A percentile compares a stretch with the other conserved stretches of the same genome.
phyloP scores from a whole-genome alignment of 169 alveolate genomes.

The Cytauxzoon felis region DNA sequence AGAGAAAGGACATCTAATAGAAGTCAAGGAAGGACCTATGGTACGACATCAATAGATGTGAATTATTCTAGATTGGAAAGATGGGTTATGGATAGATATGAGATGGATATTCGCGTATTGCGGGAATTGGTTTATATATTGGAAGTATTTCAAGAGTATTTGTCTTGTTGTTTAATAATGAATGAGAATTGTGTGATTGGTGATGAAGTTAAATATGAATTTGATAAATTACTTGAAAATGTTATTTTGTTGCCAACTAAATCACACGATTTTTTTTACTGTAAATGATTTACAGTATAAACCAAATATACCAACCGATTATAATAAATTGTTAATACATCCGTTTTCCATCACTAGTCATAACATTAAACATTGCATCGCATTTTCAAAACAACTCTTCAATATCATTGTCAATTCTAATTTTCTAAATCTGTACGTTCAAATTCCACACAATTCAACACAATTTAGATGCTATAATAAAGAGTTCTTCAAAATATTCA shows the following conservation, averaged over 20 bases:
- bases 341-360: slow-evolving; percentile 25
- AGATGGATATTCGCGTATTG: slow-evolving; percentile 12
- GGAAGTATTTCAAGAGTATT: slow-evolving; percentile 50
- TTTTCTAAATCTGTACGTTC: slow-evolving; percentile 34
- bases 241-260: slow-evolving; percentile 32
- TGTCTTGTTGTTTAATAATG: slow-evolving; percentile 34
- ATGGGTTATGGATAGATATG: slow-evolving; percentile 9
- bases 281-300: neutral
- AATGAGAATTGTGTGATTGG: slow-evolving; percentile 39
- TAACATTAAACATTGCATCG: slow-evolving; percentile 8
- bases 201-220: slow-evolving; percentile 43
- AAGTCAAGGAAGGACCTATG: neutral
- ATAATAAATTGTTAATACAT: slow-evolving; percentile 8
- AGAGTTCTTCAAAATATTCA: slow-evolving; percentile 38
- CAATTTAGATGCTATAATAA: slow-evolving; percentile 37
- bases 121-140: slow-evolving; percentile 37
- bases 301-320: too few relatives aligned
- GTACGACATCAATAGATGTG: neutral
- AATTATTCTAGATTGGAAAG: neutral
- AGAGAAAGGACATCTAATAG: too few relatives aligned
- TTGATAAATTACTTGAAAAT: slow-evolving; percentile 13
- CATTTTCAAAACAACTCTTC: slow-evolving; percentile 25
- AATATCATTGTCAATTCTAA: slow-evolving; percentile 31
- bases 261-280: neutral
- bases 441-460: neutral